A percentile compares a stretch with the other conserved stretches of the same genome.
Evolutionary conservation across 2,329 filamentous ascomycete species (phyloP).

Genomic region (Zopfia rhizophila): DNA sequence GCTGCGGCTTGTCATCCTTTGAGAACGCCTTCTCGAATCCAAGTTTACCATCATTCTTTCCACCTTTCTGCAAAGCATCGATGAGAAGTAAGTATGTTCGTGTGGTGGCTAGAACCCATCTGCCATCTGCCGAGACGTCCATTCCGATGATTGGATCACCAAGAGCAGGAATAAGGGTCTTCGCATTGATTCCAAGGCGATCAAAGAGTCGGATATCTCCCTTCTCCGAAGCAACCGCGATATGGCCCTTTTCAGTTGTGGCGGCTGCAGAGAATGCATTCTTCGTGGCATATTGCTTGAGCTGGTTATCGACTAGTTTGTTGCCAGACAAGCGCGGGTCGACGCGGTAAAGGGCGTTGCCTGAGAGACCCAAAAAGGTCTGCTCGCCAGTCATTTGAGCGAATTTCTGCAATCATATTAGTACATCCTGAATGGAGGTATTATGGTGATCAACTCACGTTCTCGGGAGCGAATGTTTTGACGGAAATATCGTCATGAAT

Average conservation of each 20-base stretch:
- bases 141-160: conserved; percentile 95
- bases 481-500: conserved; percentile 96
- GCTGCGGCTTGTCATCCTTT: conserved; percentile 92
- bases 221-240: conserved; percentile 97
- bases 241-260: conserved; percentile 95
- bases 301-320: conserved; percentile 90
- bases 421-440: conserved; percentile 4
- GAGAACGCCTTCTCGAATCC: conserved; percentile 94
- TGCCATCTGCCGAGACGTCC: conserved; percentile 93
- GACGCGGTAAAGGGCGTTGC: conserved; percentile 91
- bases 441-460: conserved; percentile 56
- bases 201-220: conserved; percentile 98
- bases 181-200: conserved; percentile 94
- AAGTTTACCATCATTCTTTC: conserved; percentile 98
- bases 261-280: conserved; percentile 96
- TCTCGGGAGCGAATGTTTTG: conserved; percentile 91
- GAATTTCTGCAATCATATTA: conserved; percentile 75
- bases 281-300: conserved; percentile 97
- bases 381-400: conserved; percentile 96
- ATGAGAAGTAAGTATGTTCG: conserved; percentile 94
- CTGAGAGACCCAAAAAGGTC: conserved; percentile 92
- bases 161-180: conserved; percentile 94
- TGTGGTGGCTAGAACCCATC: conserved; percentile 94
- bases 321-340: conserved; percentile 89
- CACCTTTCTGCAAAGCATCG: conserved; percentile 87